phyloP scores from a whole-genome alignment of 345 rosid genomes.

The Syzygium oleosum region DNA sequence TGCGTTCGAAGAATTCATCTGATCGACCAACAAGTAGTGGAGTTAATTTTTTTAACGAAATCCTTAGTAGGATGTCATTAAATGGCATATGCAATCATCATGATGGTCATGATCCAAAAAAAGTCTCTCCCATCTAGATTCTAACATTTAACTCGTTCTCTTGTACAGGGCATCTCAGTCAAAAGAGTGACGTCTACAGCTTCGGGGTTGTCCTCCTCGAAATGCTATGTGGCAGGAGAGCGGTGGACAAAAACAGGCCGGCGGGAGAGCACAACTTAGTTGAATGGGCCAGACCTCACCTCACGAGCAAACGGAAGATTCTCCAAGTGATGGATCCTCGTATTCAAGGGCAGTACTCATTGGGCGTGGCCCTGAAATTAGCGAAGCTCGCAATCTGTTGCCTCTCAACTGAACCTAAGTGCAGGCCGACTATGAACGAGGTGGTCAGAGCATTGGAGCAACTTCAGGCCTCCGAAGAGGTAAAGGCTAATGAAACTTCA shows the following conservation, averaged over 20 bases:
- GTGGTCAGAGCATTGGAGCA: slow-evolving; percentile 60
- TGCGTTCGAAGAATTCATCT: background rate
- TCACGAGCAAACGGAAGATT: slow-evolving; percentile 68
- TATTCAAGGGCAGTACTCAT: slow-evolving; percentile 51
- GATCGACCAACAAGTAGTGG: background rate
- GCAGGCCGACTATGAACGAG: slow-evolving; percentile 67
- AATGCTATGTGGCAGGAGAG: slow-evolving; percentile 76
- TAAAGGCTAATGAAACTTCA: background rate
- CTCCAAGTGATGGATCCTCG: slow-evolving; percentile 64
- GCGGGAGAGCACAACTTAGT: slow-evolving; percentile 71
- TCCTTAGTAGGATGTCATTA: background rate
- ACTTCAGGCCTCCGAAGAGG: slow-evolving; percentile 30
- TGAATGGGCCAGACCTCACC: slow-evolving; percentile 83
- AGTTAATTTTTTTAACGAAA: background rate
- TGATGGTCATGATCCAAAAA: background rate
- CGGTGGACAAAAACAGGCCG: slow-evolving; percentile 76
- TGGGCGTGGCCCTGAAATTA: slow-evolving; percentile 36
- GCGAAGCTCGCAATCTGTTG: slow-evolving; percentile 58
- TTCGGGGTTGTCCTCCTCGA: slow-evolving; percentile 90
- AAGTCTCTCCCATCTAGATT: background rate
- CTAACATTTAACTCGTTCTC: background rate
- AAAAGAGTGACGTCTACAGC: slow-evolving; percentile 83
- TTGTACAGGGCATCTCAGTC: slow-evolving; percentile 57
- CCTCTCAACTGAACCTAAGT: slow-evolving; percentile 63
- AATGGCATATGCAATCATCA: background rate